Percentiles rank a stretch among this genome's conserved stretches.
phyloP scores from a whole-genome alignment of 179 eudicot species.

The Beta corolliflora region DNA sequence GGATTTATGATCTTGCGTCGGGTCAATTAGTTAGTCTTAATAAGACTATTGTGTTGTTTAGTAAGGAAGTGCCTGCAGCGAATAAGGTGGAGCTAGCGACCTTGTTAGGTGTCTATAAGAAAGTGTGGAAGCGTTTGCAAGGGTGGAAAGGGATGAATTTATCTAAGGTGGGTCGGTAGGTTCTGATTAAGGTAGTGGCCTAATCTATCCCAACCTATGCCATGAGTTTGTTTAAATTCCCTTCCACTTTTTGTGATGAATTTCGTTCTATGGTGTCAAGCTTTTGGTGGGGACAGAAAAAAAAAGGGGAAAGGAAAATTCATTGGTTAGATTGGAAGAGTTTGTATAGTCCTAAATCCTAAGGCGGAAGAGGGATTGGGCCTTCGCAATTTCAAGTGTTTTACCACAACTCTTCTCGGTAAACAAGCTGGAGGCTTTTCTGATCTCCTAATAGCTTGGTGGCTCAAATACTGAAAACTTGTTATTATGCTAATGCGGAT shows the following conservation, averaged over 20 bases:
- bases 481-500: neutral
- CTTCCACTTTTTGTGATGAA: neutral
- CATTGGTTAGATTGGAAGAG: too few species aligned
- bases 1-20: too few species aligned
- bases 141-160: too few species aligned
- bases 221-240: neutral
- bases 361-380: too few species aligned
- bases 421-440: neutral
- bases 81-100: neutral
- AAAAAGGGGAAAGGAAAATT: too few species aligned
- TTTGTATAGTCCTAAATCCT: too few species aligned
- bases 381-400: too few species aligned
- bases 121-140: too few species aligned
- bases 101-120: too few species aligned
- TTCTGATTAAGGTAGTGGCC: neutral
- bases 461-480: neutral
- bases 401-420: neutral
- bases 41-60: neutral
- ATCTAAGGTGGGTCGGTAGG: neutral
- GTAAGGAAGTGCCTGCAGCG: neutral
- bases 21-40: too few species aligned
- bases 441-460: neutral
- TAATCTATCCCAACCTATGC: neutral
- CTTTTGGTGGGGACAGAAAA: too few species aligned
- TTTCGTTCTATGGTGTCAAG: neutral